Base-by-base conservation (phyloP, 495 filamentous ascomycete genomes). In the Pseudoneurospora amorphoporcata region DNA sequence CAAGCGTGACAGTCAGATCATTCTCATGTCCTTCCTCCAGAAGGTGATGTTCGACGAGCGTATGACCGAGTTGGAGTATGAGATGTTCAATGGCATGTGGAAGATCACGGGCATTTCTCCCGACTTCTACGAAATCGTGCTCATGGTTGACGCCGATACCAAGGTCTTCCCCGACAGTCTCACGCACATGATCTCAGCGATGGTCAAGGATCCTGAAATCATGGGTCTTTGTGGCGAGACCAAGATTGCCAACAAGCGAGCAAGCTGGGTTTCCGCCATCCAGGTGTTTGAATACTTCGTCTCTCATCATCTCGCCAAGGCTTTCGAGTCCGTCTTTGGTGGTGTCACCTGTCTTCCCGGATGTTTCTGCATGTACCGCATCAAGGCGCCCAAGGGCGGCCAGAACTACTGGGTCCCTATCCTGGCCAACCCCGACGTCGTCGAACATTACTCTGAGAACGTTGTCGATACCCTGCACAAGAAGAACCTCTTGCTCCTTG, bases 271-370 rank as follows among this genome's bases (percentile, higher is more conserved):
- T 37, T 92, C 93, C 12, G 96, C 96, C 87, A 99, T 99, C 78
- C 96, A 99, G 84, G 96, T 99, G n/a, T 99, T 99, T 77, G 96
- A 99, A 85, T 98, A 99, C 83, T 99, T 98, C 84, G 94, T 99
- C 81, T 98, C 95, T 3, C 96, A 99, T 79, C 96, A 99, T 78
- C 88, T 96, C 75, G 88, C 93, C 70, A 99, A 99, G 79, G 92
- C 94, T 8, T 99, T 99, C 83, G 96, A 99, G 81, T 97, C 95
- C 7, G 92, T 97, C 71, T 99, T 99, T 79, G 96, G 96, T 79
- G 96, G 96, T 91, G 96, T 99, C 35, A 99, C 96, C 76, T 99
- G 96, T 88, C 86, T 99, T 37, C 96, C 96, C 3, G 96, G 96
- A 68, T 99, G 96, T 86, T 99, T 99, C 90, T 97, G 94, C 86